Evolutionary conservation across 139 green algal species (phyloP).

Genomic region (Chlamydomonas schloesseri): DNA sequence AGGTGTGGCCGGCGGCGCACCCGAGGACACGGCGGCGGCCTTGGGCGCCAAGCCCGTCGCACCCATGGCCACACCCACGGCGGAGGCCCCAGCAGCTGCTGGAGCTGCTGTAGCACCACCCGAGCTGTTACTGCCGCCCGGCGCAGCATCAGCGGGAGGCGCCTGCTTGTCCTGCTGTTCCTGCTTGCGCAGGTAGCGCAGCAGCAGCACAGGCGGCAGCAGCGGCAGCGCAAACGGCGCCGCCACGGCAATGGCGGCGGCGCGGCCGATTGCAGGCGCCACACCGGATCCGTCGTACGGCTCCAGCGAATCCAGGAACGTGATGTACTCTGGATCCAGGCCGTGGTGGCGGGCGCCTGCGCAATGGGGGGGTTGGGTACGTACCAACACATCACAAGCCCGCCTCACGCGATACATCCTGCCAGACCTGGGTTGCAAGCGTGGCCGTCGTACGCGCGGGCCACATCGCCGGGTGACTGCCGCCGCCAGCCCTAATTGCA

Average conservation of each 20-base stretch:
- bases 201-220: slow-evolving; percentile 14
- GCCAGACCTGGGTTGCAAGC: too few relatives aligned
- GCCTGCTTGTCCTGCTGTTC: background rate
- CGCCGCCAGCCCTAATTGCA: too few relatives aligned
- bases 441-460: too few relatives aligned
- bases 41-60: background rate
- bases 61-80: background rate
- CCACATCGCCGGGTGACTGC: too few relatives aligned
- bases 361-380: background rate
- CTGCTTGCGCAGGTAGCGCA: background rate
- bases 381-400: too few relatives aligned
- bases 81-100: too few relatives aligned
- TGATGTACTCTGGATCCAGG: slow-evolving; percentile 35
- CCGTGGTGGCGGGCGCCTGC: slow-evolving; percentile 46
- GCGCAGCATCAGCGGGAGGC: too few relatives aligned
- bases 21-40: background rate
- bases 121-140: background rate
- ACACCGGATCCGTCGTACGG: slow-evolving; percentile 22
- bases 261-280: background rate
- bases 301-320: slow-evolving; percentile 40
- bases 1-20: slow-evolving; percentile 22
- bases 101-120: too few relatives aligned
- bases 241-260: background rate
- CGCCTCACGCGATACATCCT: too few relatives aligned
- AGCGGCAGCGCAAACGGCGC: slow-evolving; percentile 17